phyloP scores from a whole-genome alignment of 352 stramenopile genomes.

The Blastocystis sp. region DNA sequence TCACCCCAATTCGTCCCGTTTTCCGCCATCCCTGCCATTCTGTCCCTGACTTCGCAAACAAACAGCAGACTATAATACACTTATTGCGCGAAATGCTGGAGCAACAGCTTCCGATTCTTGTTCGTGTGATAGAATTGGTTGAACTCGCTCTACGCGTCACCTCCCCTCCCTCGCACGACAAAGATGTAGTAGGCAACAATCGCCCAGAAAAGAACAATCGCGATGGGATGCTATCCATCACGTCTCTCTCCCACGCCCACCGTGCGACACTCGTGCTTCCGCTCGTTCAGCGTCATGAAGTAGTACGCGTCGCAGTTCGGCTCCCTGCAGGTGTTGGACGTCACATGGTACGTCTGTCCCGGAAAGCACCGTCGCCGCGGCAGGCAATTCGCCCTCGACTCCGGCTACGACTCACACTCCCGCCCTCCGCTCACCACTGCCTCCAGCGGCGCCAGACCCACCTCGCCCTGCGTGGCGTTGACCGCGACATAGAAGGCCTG shows the following conservation, averaged over 20 bases:
- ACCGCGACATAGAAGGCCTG: conserved; percentile 36
- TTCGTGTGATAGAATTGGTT: conserved; percentile 39
- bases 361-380: conserved; percentile 9
- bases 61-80: not conserved
- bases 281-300: conserved; percentile 57
- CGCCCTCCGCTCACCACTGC: not conserved
- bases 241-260: not conserved
- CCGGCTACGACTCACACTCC: not conserved
- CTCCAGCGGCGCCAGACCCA: conserved; percentile 16
- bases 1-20: not conserved
- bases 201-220: conserved; percentile 38
- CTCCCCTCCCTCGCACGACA: not conserved
- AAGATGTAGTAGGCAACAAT: conserved; percentile 49
- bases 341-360: conserved; percentile 20
- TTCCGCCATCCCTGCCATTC: not conserved
- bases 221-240: conserved; percentile 57
- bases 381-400: conserved; percentile 9
- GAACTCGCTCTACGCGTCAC: conserved; percentile 44
- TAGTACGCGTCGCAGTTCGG: conserved; percentile 58
- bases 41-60: not conserved
- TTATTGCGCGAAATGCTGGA: conserved; percentile 18
- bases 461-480: not conserved
- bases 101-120: conserved; percentile 33
- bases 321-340: conserved; percentile 34
- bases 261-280: conserved; percentile 49